Base-by-base conservation (phyloP, 805 yeast genomes). In the Tetrapisispora nanseiensis region DNA sequence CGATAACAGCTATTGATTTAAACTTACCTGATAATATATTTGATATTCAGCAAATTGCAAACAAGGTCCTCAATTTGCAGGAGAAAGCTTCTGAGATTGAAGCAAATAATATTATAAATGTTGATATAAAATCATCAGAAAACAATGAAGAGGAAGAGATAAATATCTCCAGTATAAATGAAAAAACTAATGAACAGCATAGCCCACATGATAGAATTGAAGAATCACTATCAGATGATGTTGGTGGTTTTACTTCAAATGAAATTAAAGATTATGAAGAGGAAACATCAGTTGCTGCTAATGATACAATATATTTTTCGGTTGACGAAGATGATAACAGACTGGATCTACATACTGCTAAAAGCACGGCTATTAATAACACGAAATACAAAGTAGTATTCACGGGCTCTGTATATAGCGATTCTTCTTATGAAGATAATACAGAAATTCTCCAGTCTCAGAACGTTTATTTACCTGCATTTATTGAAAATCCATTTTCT, bases 371-470 rank as follows among this genome's bases (percentile, higher is more conserved):
- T n/a, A n/a, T n/a, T n/a, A n/a, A n/a, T n/a, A n/a, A n/a, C n/a
- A n/a, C n/a, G n/a, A 15, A 35, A 24, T 54, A 51, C 36, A 46
- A 56, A 42, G 33, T 56, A 20, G 24, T 49, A 2, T 43, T 54
- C 21, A 40, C 53, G 7, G 51, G 45, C 9, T 56, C 61, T 6
- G 48, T 46, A 2, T 56, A 56, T 27, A 56, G 57, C 39, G 33
- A 49, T 1, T 42, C 55, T 4, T 55, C 60, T 9, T 37, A 24
- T 32, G 55, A 50, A 12, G 57, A 54, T 26, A 50, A 50, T 31
- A 39, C 29, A 2, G 36, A 42, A 2, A 7, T 44, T n/a, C 16
- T 38, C 19, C 43, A 45, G 9, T 31, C 48, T 1, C 10, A 35
- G 7, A 27, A 32, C 15, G 49, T 45, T 12, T 56, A 56, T 33